Base-by-base conservation (phyloP, 2,329 filamentous ascomycete species). In the Chaetomiaceae sp. region DNA sequence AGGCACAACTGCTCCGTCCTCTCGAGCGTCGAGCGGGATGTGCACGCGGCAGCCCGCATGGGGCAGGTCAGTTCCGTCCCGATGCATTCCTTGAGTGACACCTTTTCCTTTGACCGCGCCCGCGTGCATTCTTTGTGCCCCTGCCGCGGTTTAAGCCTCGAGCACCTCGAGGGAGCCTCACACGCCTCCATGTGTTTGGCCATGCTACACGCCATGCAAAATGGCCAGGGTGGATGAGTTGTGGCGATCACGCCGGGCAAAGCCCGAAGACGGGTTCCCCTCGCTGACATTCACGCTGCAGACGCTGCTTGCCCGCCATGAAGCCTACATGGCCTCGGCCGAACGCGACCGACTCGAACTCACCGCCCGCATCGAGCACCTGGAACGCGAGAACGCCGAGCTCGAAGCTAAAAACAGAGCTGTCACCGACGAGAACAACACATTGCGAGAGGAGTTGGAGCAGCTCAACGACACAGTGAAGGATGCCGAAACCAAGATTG, bases 251-350 rank as follows among this genome's bases (percentile, higher is more conserved):
- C 49, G 51, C 40, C 55, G 43, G 34, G 4, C 47, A 2, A 56
- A 38, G 20, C 50, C 52, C 11, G 47, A 56, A 6, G 51, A 61
- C n/a, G 49, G 53, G 46, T 44, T 48, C 20, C 59, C 77, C 61
- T 79, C 79, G 74, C 87, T 95, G 72, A 95, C 84, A 49, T 88
- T 83, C 72, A 75, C 80, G 50, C 71, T 87, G 55, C 84, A 97
- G 94, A 91, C 91, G 56, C 79, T 99, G 53, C 83, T 99, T 38
- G 84, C 87, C 60, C 87, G 92, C 64, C 91, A 99, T 80, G 91
- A 97, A 76, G 84, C 88, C 55, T 96, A 95, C 72, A 92, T 96
- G 79, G 86, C 86, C 62, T 90, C 96, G 69, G 90, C 91, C 55
- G 91, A 96, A 75, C 83, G 84, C 63, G 91, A 96, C 68, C 88